phyloP scores from a whole-genome alignment of 2,329 filamentous ascomycete genomes.

The Ophiostoma sp. region DNA sequence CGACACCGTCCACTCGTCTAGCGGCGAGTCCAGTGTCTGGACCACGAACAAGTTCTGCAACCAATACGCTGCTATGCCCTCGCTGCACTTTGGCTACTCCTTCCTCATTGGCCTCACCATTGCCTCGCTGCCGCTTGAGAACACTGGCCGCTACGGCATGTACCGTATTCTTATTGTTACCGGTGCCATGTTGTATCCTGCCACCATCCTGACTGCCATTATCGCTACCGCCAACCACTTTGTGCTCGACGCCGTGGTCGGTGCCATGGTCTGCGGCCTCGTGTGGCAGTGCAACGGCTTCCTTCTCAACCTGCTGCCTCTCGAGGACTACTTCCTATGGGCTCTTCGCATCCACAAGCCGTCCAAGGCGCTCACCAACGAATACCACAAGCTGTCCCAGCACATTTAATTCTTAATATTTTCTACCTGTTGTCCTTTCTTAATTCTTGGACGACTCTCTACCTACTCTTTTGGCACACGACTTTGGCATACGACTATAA shows the following conservation, averaged over 20 bases:
- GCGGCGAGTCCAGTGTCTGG: constrained; percentile 63
- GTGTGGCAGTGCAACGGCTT: constrained; percentile 54
- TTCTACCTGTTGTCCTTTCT: neutral
- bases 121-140: constrained; percentile 54
- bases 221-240: constrained; percentile 69
- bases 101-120: constrained; percentile 67
- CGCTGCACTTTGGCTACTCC: constrained; percentile 69
- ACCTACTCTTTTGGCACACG: neutral
- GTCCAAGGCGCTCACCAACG: constrained; percentile 11
- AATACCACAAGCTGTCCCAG: constrained; percentile 13
- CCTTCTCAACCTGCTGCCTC: constrained; percentile 56
- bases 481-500: neutral
- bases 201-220: constrained; percentile 60
- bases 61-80: constrained; percentile 68
- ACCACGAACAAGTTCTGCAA: constrained; percentile 69
- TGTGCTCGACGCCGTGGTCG: constrained; percentile 64
- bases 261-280: constrained; percentile 57
- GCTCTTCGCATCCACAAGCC: constrained; percentile 25
- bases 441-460: neutral
- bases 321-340: constrained; percentile 63
- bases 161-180: constrained; percentile 42
- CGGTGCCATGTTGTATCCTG: constrained; percentile 58
- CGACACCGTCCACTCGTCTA: constrained; percentile 52
- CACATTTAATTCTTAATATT: neutral
- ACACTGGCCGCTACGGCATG: constrained; percentile 41